Evolutionary conservation across 345 rosid genomes (phyloP), one percentile per base, ranked within the genome.

Genomic region (Firmiana major): DNA sequence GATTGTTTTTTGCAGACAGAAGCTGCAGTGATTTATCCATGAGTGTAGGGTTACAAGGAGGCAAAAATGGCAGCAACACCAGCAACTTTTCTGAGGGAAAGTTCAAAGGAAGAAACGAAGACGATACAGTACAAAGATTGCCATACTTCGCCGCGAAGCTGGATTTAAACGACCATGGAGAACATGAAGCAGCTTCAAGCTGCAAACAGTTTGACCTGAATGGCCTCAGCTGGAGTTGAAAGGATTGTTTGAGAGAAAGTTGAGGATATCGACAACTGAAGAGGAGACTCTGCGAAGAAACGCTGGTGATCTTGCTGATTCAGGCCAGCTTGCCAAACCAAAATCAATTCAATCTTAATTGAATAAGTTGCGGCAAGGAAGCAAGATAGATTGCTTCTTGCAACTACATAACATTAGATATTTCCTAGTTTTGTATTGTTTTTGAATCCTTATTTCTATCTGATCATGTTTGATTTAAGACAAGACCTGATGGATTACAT

Each of bases 181-280:
- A 90, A 53, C 84, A 75, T 55, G 92, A 89, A 58, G 83, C 81
- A 13, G 88, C 85, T 65, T 83, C 90, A n/a, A 78, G 84, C 71
- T 84, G 90, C 69, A 89, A 92, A 79, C 93, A 90, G 75, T 88
- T 93, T 34, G 98, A 95, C 81, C 79, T 93, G 78, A 95, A 95
- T 79, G 98, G 99, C 68, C 91, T 90, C 69, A 89, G 94, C 84
- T 95, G 99, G 97, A 87, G 81, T 78, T 95, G 88, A 91, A 51
- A 5, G 19, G 42, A 49, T 49, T 49, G 6, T 3, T 59, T 0
- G 74, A 60, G 2, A 24, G 4, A 11, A 10, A 10, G 34, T 58
- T 58, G 16, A 58, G 34, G 40, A 10, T 10, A 21, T 24, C 3
- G 13, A 54, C 7, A 54, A 54, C 13, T 1, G 62, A 21, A 57